Evolutionary conservation across 2,329 filamentous ascomycete genomes (phyloP).

Genomic region (Epichloe amarillans): DNA sequence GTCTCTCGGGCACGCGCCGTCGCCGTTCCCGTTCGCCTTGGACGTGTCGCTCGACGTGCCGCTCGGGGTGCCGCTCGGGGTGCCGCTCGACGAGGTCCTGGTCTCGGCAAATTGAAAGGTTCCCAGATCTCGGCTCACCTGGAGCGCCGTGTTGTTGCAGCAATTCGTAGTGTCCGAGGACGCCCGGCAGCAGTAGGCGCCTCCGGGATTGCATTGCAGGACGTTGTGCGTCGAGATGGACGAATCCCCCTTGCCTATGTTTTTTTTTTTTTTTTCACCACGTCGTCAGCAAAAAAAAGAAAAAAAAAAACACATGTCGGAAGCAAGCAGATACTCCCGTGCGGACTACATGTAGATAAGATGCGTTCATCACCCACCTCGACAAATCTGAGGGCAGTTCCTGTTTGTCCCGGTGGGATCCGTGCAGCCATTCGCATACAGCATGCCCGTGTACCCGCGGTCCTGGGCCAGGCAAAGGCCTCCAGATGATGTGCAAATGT

Average conservation of each 20-base stretch:
- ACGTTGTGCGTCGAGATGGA: slow-evolving; percentile 6
- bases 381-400: slow-evolving; percentile 10
- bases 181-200: slow-evolving; percentile 10
- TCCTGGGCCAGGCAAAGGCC: slow-evolving; percentile 10
- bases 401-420: slow-evolving; percentile 7
- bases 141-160: slow-evolving; percentile 7
- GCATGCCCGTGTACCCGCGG: slow-evolving; percentile 6
- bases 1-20: slow-evolving; percentile 9
- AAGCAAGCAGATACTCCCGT: too few species aligned
- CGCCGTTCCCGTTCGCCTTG: neutral
- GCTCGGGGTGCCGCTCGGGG: neutral
- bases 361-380: neutral
- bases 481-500: slow-evolving; percentile 12
- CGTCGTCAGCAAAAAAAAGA: too few species aligned
- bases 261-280: too few species aligned
- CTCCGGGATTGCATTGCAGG: slow-evolving; percentile 8
- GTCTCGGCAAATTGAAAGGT: neutral
- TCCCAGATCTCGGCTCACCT: neutral
- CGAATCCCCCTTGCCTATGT: slow-evolving; percentile 5
- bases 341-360: too few species aligned
- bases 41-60: neutral
- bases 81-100: neutral
- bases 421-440: slow-evolving; percentile 12
- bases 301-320: too few species aligned
- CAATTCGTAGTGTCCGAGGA: slow-evolving; percentile 6